phyloP scores from a whole-genome alignment of 2,329 filamentous ascomycete species.

The Cryphonectria japonica region DNA sequence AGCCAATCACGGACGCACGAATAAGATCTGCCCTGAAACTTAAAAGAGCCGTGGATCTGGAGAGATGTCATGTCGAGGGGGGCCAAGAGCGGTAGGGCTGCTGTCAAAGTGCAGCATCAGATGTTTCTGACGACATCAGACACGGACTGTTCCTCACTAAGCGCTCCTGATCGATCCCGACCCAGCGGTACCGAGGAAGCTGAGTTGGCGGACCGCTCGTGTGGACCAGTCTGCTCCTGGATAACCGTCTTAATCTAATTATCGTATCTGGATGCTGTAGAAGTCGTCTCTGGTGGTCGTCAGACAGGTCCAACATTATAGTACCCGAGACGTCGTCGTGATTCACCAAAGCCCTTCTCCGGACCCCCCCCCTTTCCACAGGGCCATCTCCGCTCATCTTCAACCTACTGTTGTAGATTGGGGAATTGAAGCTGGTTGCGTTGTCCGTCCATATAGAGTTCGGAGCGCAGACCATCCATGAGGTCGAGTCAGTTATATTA shows the following conservation, averaged over 20 bases:
- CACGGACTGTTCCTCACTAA: neutral
- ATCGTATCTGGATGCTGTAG: neutral
- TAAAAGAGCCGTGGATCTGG: neutral
- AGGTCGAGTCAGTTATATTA: no score
- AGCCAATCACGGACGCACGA: neutral
- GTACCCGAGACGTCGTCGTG: neutral
- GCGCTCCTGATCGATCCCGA: neutral
- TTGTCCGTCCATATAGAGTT: neutral
- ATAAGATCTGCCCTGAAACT: neutral
- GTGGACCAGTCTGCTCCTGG: neutral
- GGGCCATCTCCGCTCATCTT: neutral
- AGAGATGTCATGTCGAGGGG: neutral
- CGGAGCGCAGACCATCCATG: no score
- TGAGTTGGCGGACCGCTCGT: neutral
- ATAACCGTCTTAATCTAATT: neutral
- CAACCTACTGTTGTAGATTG: neutral
- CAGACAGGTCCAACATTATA: neutral
- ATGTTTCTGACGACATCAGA: neutral
- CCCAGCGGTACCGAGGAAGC: neutral
- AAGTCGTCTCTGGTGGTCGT: neutral
- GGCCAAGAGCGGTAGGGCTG: neutral
- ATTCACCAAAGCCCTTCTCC: neutral
- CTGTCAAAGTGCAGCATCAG: neutral
- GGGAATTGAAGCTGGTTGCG: neutral
- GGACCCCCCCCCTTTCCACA: neutral